Conservation (phyloP, 2,329 filamentous ascomycete species). For the Fusarium sp. region DNA sequence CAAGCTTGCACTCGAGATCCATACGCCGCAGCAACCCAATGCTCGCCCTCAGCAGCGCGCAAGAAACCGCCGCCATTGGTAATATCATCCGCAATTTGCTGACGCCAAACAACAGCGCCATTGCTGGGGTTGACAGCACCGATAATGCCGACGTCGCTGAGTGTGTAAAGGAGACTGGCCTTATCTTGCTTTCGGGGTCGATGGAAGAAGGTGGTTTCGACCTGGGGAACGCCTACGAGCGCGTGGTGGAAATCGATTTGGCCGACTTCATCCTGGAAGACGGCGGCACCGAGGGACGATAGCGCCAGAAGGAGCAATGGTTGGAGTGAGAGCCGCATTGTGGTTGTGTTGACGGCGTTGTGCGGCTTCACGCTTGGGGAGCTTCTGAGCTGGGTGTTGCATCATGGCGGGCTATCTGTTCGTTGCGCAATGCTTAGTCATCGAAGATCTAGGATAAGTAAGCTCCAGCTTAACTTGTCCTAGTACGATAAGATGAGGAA, state of each 20-base stretch:
- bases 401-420: conserved; percentile 48
- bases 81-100: conserved; percentile 70
- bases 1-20: conserved; percentile 80
- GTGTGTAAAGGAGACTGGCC: conserved; percentile 89
- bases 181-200: conserved; percentile 83
- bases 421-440: conserved; percentile 45
- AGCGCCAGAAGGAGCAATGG: conserved; percentile 55
- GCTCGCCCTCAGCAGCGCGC: conserved; percentile 81
- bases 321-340: conserved; percentile 54
- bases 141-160: conserved; percentile 85
- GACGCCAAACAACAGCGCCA: conserved; percentile 88
- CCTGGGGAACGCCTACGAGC: conserved; percentile 84
- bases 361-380: conserved; percentile 44
- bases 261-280: conserved; percentile 92
- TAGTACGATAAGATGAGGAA: background rate
- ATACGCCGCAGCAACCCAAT: conserved; percentile 79
- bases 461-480: background rate
- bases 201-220: conserved; percentile 94
- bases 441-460: conserved; percentile 17
- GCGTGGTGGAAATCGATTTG: conserved; percentile 93
- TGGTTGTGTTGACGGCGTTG: conserved; percentile 35
- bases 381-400: conserved; percentile 39
- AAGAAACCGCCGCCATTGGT: conserved; percentile 66
- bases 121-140: conserved; percentile 91
- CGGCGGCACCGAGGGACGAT: conserved; percentile 65